These are phyloP conservation scores for Erythrophleum fordii DNA, from an alignment of 306 rosid species.

Conservation along the genomic window DNA sequence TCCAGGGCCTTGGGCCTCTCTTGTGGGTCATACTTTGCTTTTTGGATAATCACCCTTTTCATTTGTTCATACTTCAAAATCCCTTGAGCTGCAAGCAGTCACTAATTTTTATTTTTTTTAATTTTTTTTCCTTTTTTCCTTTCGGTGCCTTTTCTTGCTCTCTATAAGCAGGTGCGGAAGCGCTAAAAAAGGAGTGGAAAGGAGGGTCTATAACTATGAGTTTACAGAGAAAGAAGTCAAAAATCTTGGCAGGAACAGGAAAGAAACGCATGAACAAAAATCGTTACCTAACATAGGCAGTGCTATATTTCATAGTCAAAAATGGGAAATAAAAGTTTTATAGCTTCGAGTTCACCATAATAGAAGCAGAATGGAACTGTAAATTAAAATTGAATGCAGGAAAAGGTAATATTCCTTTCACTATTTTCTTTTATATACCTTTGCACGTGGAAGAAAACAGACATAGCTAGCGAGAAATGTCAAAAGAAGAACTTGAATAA, in stretches of 20 bases:
- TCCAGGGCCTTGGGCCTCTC: constrained; percentile 63
- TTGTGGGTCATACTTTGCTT: constrained; percentile 64
- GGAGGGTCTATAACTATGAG: background rate
- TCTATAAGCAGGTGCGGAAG: constrained; percentile 9
- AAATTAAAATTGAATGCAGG: background rate
- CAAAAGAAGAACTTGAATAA: constrained; percentile 28
- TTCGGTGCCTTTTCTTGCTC: background rate
- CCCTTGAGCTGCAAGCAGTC: constrained; percentile 31
- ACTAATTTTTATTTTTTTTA: too few relatives aligned
- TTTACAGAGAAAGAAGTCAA: constrained; percentile 37
- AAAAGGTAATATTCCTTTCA: constrained; percentile 6
- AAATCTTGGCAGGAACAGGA: constrained; percentile 33
- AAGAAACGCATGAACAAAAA: background rate
- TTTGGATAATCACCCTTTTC: constrained; percentile 21
- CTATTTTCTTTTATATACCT: constrained; percentile 19
- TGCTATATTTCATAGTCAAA: background rate
- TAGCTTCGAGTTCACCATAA: background rate
- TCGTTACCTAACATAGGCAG: background rate
- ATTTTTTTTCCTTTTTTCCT: background rate
- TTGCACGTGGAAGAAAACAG: constrained; percentile 43
- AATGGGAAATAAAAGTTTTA: background rate
- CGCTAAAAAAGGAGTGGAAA: too few relatives aligned
- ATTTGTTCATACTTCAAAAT: constrained; percentile 25
- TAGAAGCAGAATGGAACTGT: background rate
- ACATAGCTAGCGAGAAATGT: constrained; percentile 28